These are phyloP conservation scores for Leishmania guyanensis DNA, from an alignment of 208 protist species.

Conservation along the genomic window DNA sequence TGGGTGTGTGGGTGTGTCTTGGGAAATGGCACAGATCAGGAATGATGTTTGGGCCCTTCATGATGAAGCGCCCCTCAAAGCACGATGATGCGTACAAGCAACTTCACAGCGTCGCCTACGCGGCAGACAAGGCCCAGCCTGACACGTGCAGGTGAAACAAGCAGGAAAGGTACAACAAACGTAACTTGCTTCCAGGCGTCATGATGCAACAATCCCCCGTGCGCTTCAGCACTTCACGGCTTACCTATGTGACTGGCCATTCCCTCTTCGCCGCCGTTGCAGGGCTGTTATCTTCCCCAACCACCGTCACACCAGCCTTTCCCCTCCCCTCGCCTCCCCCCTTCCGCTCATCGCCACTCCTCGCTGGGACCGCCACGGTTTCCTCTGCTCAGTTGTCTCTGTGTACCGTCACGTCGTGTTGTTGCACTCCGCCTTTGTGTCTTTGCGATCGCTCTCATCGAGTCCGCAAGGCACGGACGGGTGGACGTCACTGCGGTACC, in stretches of 20 bases:
- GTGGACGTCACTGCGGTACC: not conserved
- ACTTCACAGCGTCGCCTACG: not conserved
- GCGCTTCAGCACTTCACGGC: not conserved
- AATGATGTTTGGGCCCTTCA: not conserved
- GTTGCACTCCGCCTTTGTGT: not conserved
- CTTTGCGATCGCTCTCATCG: not conserved
- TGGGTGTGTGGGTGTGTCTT: not conserved
- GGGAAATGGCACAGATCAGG: not conserved
- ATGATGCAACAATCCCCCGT: not conserved
- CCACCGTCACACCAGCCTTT: not conserved
- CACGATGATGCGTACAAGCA: not conserved
- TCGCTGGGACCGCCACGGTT: not conserved
- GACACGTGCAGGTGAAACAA: not conserved
- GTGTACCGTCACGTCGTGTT: too few species aligned
- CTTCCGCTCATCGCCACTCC: not conserved
- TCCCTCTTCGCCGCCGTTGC: not conserved
- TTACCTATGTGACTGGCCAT: not conserved
- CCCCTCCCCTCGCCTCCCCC: not conserved
- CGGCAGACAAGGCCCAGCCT: not conserved
- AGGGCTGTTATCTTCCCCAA: not conserved
- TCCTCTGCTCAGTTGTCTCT: not conserved
- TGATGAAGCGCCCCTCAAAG: not conserved
- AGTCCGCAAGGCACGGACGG: not conserved
- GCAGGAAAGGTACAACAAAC: not conserved
- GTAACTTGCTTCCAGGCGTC: not conserved